Base-by-base conservation (phyloP, 257 asterid genomes). In the Gynochthodes officinalis region DNA sequence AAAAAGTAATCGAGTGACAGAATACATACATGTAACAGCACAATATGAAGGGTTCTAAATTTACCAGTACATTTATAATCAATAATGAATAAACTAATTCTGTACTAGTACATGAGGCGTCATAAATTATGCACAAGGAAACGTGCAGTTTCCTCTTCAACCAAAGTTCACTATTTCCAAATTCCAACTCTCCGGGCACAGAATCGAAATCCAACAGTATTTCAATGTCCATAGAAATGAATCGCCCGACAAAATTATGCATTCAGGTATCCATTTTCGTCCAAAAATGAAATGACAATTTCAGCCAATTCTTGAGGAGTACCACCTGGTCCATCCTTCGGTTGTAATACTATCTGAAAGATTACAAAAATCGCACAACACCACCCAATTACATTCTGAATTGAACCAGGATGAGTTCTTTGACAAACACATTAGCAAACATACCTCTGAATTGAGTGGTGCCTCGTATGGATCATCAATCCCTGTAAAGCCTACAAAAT, bases 401-500 rank as follows among this genome's bases (percentile, higher is more conserved):
- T n/a, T n/a, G n/a, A n/a, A n/a, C n/a, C n/a, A n/a, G n/a, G n/a
- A n/a, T n/a, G n/a, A n/a, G n/a, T n/a, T n/a, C n/a, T n/a, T n/a
- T n/a, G n/a, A n/a, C n/a, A n/a, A n/a, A n/a, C n/a, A n/a, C n/a
- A n/a, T n/a, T n/a, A n/a, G 76, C 44, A 72, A 12, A 55, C 65
- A 30, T 86, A 90, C 99, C 98, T 95, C 99, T 30, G 93, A 76
- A 81, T 86, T 86, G 75, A 86, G 59, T 32, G 99, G 99, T 42
- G 91, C 84, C 81, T 95, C 99, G 64, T 95, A 95, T 65, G 97
- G 99, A 84, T 95, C 99, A 73, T 95, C 98, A 73, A 95, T 79
- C 63, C 98, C 99, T 4, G 99, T 95, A 85, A 95, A 95, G 73
- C 96, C 99, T 95, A 89, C 60, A 72, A 74, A 78, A 37, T 23